Conservation (phyloP, 1,139 yeast species). For the Hansenula sp. region DNA sequence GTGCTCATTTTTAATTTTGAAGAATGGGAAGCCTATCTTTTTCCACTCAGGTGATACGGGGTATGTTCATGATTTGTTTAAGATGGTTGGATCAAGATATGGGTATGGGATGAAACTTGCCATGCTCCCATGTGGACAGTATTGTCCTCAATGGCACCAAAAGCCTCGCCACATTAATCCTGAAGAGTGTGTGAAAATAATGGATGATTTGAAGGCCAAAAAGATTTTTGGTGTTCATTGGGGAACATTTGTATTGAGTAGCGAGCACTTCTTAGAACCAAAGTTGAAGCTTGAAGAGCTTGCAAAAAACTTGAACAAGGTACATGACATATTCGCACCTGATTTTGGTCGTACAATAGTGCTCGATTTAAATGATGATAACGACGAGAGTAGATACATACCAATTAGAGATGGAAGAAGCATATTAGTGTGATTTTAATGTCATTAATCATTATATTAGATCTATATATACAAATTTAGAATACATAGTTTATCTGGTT, state of each 20-base stretch:
- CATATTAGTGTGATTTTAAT: conserved; percentile 15
- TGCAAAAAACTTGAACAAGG: conserved; percentile 28
- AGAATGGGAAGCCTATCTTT: conserved; percentile 63
- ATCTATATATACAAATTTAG: neutral
- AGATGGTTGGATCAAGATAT: conserved; percentile 53
- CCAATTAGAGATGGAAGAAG: conserved; percentile 27
- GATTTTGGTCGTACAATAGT: conserved; percentile 47
- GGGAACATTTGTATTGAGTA: conserved; percentile 90
- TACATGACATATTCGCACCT: conserved; percentile 43
- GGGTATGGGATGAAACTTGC: conserved; percentile 67
- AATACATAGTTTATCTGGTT: neutral
- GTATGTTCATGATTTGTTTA: conserved; percentile 67
- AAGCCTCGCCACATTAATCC: conserved; percentile 87
- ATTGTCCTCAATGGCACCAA: conserved; percentile 94
- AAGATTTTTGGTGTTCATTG: conserved; percentile 87
- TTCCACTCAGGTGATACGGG: conserved; percentile 98
- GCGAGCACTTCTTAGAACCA: conserved; percentile 86
- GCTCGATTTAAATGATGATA: conserved; percentile 26
- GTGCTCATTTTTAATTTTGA: conserved; percentile 76
- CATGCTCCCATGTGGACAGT: conserved; percentile 89
- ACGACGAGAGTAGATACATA: conserved; percentile 10
- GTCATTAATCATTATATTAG: neutral
- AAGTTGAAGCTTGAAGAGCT: conserved; percentile 41
- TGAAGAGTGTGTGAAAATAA: conserved; percentile 64
- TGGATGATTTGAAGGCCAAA: conserved; percentile 54